phyloP scores from a whole-genome alignment of 2,329 filamentous ascomycete species.

The Davidsoniella australis region DNA sequence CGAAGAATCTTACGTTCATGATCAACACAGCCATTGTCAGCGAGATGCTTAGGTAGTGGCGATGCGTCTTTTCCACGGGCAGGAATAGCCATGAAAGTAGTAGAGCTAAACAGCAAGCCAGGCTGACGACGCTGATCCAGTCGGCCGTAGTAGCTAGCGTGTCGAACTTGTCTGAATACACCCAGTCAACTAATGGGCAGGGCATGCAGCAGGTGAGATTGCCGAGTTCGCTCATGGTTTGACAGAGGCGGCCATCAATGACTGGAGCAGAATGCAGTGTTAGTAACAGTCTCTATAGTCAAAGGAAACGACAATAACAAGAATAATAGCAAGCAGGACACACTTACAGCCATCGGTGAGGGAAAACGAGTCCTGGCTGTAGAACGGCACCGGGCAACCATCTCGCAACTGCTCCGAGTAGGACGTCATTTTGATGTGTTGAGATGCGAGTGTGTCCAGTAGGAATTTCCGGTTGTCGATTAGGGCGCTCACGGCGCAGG shows the following conservation, averaged over 20 bases:
- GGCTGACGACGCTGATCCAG: slow-evolving; percentile 63
- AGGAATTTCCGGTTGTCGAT: no score
- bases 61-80: slow-evolving; percentile 73
- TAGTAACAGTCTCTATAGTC: slow-evolving; percentile 15
- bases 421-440: slow-evolving; percentile 3
- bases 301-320: neutral
- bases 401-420: slow-evolving; percentile 10
- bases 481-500: no score
- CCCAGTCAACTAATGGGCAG: slow-evolving; percentile 72
- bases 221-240: slow-evolving; percentile 23
- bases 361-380: slow-evolving; percentile 9
- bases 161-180: slow-evolving; percentile 42
- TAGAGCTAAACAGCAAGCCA: slow-evolving; percentile 57
- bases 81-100: slow-evolving; percentile 64
- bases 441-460: no score
- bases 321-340: no score
- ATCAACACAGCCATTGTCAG: slow-evolving; percentile 58
- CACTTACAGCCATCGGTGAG: slow-evolving; percentile 13
- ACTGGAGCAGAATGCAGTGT: slow-evolving; percentile 25
- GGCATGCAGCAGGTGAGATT: slow-evolving; percentile 65
- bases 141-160: slow-evolving; percentile 50
- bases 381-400: slow-evolving; percentile 12
- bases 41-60: slow-evolving; percentile 86
- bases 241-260: slow-evolving; percentile 37
- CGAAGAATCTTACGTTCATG: slow-evolving; percentile 49